Evolutionary conservation across 129 eudicot genomes (phyloP).

Genomic region (Chrysanthemum lavandulifolium): DNA sequence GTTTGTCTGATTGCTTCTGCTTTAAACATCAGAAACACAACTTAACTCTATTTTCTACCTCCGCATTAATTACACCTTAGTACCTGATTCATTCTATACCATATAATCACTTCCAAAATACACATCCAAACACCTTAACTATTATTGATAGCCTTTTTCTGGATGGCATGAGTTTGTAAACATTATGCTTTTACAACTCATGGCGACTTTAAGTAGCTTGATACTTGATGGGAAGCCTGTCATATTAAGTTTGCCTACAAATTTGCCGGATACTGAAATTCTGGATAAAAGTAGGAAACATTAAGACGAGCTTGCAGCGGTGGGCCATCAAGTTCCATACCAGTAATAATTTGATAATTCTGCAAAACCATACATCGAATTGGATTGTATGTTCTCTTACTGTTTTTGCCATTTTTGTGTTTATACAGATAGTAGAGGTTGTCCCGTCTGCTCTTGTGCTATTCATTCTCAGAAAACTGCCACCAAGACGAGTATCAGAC

Average conservation of each 20-base stretch:
- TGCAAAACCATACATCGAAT: neutral
- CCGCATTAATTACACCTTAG: no score
- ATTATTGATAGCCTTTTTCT: neutral
- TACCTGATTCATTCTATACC: no score
- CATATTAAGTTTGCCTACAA: neutral
- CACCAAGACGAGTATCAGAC: conserved; percentile 63
- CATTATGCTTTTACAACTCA: neutral
- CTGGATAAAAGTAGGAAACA: neutral
- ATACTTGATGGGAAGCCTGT: neutral
- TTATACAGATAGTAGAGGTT: conserved; percentile 67
- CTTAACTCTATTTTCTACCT: no score
- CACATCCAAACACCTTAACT: no score
- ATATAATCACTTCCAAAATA: no score
- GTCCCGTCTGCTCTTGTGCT: conserved; percentile 84
- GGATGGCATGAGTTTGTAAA: neutral
- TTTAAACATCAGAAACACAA: no score
- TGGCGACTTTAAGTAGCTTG: neutral
- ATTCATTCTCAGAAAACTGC: conserved; percentile 74
- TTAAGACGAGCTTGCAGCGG: neutral
- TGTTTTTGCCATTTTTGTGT: neutral
- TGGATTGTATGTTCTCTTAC: no score
- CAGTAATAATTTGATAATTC: neutral
- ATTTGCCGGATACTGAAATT: neutral
- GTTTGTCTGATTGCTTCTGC: no score
- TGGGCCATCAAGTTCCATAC: neutral